Percentiles rank a stretch among this genome's conserved stretches.
These are phyloP conservation scores for Barbatosphaeria neglecta DNA, from an alignment of 495 filamentous ascomycete genomes.

Conservation along the genomic window DNA sequence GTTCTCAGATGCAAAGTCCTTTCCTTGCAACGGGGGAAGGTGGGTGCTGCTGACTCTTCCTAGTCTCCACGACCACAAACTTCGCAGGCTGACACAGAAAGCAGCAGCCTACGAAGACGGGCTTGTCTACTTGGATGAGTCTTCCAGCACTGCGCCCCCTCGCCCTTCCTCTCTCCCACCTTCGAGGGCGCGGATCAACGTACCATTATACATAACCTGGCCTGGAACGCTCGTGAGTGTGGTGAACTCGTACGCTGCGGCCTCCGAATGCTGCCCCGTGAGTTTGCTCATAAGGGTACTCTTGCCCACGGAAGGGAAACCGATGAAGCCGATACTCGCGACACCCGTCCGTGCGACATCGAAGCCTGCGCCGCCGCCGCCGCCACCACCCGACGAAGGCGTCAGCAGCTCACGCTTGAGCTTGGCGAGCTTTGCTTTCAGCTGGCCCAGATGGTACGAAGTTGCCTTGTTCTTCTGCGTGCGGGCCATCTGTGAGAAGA, in stretches of 20 bases:
- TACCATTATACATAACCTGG: constrained; percentile 86
- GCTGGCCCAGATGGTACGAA: constrained; percentile 74
- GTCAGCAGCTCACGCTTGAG: constrained; percentile 91
- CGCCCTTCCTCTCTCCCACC: neutral
- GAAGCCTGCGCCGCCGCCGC: constrained; percentile 81
- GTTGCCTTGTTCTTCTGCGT: constrained; percentile 99
- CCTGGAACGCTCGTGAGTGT: constrained; percentile 95
- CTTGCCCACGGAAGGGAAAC: constrained; percentile 95
- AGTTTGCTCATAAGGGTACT: constrained; percentile 91
- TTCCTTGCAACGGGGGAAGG: too few relatives aligned
- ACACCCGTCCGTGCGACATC: constrained; percentile 98
- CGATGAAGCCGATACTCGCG: constrained; percentile 77
- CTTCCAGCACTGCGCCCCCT: too few relatives aligned
- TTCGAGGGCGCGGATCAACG: neutral
- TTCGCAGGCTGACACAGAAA: too few relatives aligned
- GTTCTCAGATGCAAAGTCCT: too few relatives aligned
- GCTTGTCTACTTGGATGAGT: too few relatives aligned
- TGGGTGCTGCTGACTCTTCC: too few relatives aligned
- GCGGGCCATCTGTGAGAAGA: constrained; percentile 59
- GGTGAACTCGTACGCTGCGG: constrained; percentile 95
- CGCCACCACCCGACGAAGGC: constrained; percentile 69
- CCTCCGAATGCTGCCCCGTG: constrained; percentile 95
- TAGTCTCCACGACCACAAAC: too few relatives aligned
- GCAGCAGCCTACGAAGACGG: too few relatives aligned
- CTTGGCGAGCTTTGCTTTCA: constrained; percentile 98